A percentile compares a stretch with the other conserved stretches of the same genome.
Conservation (phyloP, 148 eudicot genomes). For the Vaccinium macrocarpon region DNA sequence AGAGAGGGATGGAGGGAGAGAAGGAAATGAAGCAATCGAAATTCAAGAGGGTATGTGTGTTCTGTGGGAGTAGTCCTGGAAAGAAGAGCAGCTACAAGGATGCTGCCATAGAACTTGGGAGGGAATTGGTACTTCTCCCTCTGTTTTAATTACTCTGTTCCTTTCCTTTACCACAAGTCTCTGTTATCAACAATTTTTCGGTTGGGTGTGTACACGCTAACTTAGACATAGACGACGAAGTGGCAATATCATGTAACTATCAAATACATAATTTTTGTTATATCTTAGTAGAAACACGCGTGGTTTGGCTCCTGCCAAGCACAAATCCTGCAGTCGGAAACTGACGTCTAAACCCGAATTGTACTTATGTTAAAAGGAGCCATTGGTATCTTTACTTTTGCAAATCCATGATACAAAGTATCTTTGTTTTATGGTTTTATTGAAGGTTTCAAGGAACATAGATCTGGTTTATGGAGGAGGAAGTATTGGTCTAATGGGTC, state of each 20-base stretch:
- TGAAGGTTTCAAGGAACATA: conserved; percentile 35
- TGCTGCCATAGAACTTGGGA: conserved; percentile 41
- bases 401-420: background rate
- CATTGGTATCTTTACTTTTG: background rate
- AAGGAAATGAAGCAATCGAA: conserved; percentile 27
- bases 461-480: conserved; percentile 52
- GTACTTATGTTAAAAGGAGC: background rate
- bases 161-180: background rate
- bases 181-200: background rate
- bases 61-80: conserved; percentile 49
- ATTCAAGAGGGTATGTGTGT: conserved; percentile 40
- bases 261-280: too few species aligned
- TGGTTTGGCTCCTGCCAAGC: too few species aligned
- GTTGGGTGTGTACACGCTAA: too few species aligned
- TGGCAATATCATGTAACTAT: too few species aligned
- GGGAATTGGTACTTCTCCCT: conserved; percentile 29
- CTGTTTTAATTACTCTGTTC: conserved; percentile 11
- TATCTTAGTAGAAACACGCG: too few species aligned
- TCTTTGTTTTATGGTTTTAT: background rate
- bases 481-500: conserved; percentile 44
- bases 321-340: too few species aligned
- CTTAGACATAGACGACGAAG: too few species aligned
- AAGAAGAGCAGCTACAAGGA: conserved; percentile 42
- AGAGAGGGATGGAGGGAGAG: conserved; percentile 24
- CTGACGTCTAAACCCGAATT: too few species aligned